Conservation (phyloP, 1,139 yeast species). For the Geotrichum histeridarum region DNA sequence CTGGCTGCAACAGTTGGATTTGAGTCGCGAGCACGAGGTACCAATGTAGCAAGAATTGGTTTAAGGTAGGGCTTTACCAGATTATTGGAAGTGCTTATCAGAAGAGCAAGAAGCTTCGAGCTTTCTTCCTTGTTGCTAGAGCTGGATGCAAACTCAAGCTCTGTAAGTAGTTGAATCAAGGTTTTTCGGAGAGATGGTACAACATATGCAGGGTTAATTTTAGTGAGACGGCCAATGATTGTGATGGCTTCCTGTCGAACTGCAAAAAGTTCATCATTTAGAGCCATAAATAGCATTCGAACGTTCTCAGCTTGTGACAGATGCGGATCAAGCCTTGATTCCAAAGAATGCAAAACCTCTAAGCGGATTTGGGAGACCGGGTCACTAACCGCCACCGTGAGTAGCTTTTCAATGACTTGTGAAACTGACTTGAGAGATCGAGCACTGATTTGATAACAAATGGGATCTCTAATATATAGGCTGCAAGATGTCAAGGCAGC, state of each 20-base stretch:
- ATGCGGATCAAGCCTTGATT: constrained; percentile 80
- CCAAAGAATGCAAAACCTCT: constrained; percentile 69
- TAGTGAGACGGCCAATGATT: constrained; percentile 76
- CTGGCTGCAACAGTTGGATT: constrained; percentile 77
- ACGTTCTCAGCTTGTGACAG: constrained; percentile 92
- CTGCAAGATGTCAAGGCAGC: constrained; percentile 83
- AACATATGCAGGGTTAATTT: constrained; percentile 90
- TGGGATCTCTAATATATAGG: constrained; percentile 75
- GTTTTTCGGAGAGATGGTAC: constrained; percentile 88
- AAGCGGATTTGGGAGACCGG: constrained; percentile 77
- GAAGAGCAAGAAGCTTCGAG: constrained; percentile 65
- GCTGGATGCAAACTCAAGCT: constrained; percentile 71
- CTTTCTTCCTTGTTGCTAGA: constrained; percentile 83
- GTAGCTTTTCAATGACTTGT: constrained; percentile 72
- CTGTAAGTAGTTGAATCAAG: constrained; percentile 76
- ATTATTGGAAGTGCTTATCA: constrained; percentile 73
- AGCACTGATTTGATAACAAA: constrained; percentile 78
- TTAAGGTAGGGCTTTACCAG: constrained; percentile 84
- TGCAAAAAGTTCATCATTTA: constrained; percentile 84
- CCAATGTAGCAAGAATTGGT: constrained; percentile 76
- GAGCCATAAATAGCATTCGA: constrained; percentile 74
- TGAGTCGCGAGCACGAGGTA: constrained; percentile 69
- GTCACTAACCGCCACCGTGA: constrained; percentile 87
- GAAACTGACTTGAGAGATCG: constrained; percentile 80
- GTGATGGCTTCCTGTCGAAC: constrained; percentile 77